Base-by-base conservation (phyloP, 495 filamentous ascomycete species). In the Lindgomyces ingoldianus region DNA sequence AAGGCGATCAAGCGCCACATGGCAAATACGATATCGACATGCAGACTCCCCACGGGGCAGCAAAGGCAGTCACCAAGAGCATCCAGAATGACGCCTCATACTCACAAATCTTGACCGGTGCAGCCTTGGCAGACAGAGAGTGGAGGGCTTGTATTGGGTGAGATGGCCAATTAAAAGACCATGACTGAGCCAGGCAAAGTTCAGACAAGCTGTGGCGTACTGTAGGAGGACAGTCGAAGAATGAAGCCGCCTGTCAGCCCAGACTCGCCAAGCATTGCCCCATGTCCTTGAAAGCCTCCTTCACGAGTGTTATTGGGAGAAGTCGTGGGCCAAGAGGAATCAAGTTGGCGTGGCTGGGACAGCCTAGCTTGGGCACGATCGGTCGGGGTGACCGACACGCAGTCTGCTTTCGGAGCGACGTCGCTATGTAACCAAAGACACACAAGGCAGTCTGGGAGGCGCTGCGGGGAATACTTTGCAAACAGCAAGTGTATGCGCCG, bases 361-460 rank as follows among this genome's bases (percentile, higher is more conserved):
- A 10, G 19, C 3, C 39, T 18, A 46, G 14, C 39, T 47, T 16
- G 47, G 24, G 24, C 10, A 24, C 4, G 19, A 25, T 39, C 33
- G 16, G 14, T 62, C 60, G 62, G 62, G 24, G 62, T 47, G 62
- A 22, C 62, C 62, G 62, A 64, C 4, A 39, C 14, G 33, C 33
- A 14, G 33, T 14, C 33, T 39, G 6, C 14, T 39, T 39, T 39
- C 14, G 33, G 33, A 14, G 33, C 33, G 14, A 39, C 33, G 33
- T 14, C 14, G 33, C 6, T 6, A 39, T 39, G 33, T 39, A 39
- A 39, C 33, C 33, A 39, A 39, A 14, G n/a, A n/a, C n/a, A 39
- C 14, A 39, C 33, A 39, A 39, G 33, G 33, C 6, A 39, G 6
- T 39, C 33, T 14, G 14, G 6, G 6, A 6, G 33, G 33, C 33